phyloP scores from a whole-genome alignment of 768 basidiomycete species.

The Pulveroboletus sp. region DNA sequence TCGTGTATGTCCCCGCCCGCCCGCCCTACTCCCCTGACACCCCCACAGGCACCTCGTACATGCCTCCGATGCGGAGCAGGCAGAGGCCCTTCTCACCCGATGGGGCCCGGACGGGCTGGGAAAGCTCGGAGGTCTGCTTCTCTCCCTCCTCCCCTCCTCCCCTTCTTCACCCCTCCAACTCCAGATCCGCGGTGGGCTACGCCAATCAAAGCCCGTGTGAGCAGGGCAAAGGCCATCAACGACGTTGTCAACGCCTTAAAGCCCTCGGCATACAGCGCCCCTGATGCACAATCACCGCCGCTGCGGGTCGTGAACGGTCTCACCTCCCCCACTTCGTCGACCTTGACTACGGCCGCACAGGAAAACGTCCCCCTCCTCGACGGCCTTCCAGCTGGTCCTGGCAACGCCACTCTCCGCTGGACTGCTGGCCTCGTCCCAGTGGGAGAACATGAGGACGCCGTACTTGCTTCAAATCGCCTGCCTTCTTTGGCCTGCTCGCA shows the following conservation, averaged over 20 bases:
- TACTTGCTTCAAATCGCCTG: conserved; percentile 21
- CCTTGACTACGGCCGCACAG: conserved; percentile 71
- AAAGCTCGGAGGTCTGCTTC: conserved; percentile 74
- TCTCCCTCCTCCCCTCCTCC: conserved; percentile 10
- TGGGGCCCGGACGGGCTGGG: conserved; percentile 90
- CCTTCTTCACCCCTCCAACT: conserved; percentile 22
- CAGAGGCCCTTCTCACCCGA: conserved; percentile 79
- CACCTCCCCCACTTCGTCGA: conserved; percentile 66
- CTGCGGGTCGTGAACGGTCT: conserved; percentile 81
- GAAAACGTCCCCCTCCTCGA: conserved; percentile 56
- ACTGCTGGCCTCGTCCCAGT: conserved; percentile 54
- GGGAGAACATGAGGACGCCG: conserved; percentile 54
- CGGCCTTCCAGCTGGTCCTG: conserved; percentile 53
- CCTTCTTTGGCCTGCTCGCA: conserved; percentile 37
- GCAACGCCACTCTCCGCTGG: conserved; percentile 61
- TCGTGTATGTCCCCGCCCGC: conserved; percentile 60
- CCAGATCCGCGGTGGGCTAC: conserved; percentile 86
- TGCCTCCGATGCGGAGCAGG: conserved; percentile 87
- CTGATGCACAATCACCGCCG: conserved; percentile 44
- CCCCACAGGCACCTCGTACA: conserved; percentile 76
- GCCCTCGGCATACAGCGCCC: conserved; percentile 45
- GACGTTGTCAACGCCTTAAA: conserved; percentile 73
- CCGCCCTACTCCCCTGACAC: background rate
- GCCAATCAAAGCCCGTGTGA: conserved; percentile 80
- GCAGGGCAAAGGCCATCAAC: conserved; percentile 71